Conservation (phyloP, 73 alveolate genomes). For the Paramecium tetraurelia region DNA sequence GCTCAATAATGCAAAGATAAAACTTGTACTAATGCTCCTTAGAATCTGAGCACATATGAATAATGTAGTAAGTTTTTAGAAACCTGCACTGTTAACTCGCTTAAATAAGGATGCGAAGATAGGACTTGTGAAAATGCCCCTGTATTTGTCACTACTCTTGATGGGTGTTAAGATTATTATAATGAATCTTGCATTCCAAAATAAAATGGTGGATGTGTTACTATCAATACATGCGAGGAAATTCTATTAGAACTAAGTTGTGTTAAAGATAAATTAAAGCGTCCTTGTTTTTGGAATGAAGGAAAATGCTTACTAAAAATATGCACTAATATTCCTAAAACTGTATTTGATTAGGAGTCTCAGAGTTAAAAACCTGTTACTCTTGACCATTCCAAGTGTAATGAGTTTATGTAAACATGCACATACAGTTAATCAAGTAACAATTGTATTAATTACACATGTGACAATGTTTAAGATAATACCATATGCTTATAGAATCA, state of each 20-base stretch:
- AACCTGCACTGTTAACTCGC: neutral
- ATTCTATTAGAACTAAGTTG: neutral
- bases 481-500: neutral
- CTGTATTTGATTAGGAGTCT: neutral
- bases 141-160: neutral
- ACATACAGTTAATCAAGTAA: neutral
- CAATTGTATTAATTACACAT: neutral
- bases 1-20: neutral
- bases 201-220: neutral
- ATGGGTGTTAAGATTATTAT: neutral
- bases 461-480: neutral
- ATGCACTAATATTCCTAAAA: neutral
- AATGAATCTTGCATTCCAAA: neutral
- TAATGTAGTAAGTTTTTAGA: neutral
- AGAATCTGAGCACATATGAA: neutral
- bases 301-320: neutral
- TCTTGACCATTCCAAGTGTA: neutral
- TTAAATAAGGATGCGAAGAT: neutral
- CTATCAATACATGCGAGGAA: neutral
- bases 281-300: neutral
- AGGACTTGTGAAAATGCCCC: slow-evolving; percentile 3
- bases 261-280: neutral
- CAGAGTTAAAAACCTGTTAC: neutral
- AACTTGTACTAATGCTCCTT: slow-evolving; percentile 19
- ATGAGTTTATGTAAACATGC: neutral